Evolutionary conservation across 1,284 basidiomycete genomes (phyloP).

Genomic region (Mixia osmundae): DNA sequence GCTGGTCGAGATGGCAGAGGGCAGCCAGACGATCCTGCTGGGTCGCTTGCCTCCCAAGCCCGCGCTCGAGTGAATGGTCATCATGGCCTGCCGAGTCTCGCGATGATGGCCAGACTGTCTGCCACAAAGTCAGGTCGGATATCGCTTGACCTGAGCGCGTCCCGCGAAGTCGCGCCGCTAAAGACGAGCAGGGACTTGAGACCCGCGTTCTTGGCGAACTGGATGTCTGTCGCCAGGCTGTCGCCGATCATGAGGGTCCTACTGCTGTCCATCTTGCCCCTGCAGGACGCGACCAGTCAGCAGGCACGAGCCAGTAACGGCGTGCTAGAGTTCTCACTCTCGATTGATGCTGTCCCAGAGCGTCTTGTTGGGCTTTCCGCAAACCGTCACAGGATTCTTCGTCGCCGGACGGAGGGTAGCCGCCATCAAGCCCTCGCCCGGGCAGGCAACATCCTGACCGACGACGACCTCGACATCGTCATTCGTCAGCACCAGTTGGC

Average conservation of each 20-base stretch:
- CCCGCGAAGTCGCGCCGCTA: conserved; percentile 34
- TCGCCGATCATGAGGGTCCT: conserved; percentile 89
- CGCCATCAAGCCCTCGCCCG: conserved; percentile 48
- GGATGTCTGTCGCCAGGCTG: conserved; percentile 78
- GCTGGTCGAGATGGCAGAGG: no score
- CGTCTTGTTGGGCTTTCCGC: conserved; percentile 73
- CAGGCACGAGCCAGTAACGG: background rate
- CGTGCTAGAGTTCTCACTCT: conserved; percentile 35
- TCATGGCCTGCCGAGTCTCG: no score
- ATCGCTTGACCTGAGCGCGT: conserved; percentile 15
- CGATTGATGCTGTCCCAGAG: conserved; percentile 91
- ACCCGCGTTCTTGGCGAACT: conserved; percentile 66
- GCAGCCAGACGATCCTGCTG: no score
- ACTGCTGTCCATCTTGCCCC: conserved; percentile 56
- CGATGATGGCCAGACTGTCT: conserved; percentile 8
- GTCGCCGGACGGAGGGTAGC: conserved; percentile 56
- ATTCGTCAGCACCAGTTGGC: conserved; percentile 5
- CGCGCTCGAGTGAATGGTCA: no score
- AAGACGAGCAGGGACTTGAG: conserved; percentile 70
- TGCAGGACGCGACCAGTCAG: conserved; percentile 26
- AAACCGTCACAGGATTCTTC: conserved; percentile 35
- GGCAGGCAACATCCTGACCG: background rate
- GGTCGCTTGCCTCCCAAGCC: no score
- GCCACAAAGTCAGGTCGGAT: conserved; percentile 9
- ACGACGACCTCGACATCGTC: conserved; percentile 6